A percentile compares a stretch with the other conserved stretches of the same genome.
Evolutionary conservation across 306 rosid species (phyloP).

Genomic region (Rosa persica): DNA sequence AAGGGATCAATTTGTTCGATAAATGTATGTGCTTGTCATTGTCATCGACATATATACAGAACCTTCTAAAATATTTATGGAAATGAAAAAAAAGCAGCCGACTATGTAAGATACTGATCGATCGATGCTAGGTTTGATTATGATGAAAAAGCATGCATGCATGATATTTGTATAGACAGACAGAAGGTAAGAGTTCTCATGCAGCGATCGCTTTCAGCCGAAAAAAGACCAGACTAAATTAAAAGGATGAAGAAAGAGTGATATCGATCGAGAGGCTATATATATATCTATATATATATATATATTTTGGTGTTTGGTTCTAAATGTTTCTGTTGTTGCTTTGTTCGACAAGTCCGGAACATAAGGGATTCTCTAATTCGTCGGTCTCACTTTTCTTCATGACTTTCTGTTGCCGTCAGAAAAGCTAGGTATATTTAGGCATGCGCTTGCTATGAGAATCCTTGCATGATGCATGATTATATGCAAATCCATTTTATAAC

Average conservation of each 20-base stretch:
- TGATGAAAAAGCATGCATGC: background rate
- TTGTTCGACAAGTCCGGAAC: background rate
- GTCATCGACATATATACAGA: background rate
- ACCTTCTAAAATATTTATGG: background rate
- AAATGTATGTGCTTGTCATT: background rate
- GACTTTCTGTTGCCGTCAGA: conserved; percentile 1
- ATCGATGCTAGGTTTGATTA: background rate
- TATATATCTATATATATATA: too few relatives aligned
- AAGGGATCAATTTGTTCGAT: background rate
- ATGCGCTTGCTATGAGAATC: background rate
- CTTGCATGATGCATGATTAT: background rate
- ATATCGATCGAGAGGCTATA: background rate
- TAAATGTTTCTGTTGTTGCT: background rate
- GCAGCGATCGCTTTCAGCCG: conserved; percentile 14
- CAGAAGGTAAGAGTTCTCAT: background rate
- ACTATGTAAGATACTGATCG: background rate
- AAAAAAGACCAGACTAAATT: background rate
- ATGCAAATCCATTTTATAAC: too few relatives aligned
- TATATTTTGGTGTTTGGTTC: background rate
- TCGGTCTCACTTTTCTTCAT: conserved; percentile 1
- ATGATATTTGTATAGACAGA: background rate
- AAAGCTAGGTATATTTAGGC: background rate
- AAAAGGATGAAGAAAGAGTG: background rate
- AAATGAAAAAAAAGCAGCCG: background rate
- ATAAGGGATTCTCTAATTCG: background rate